A percentile compares a stretch with the other conserved stretches of the same genome.
Evolutionary conservation across 371 early-diverging fungal genomes (phyloP).

Genomic region (Rhizopus arrhizus): DNA sequence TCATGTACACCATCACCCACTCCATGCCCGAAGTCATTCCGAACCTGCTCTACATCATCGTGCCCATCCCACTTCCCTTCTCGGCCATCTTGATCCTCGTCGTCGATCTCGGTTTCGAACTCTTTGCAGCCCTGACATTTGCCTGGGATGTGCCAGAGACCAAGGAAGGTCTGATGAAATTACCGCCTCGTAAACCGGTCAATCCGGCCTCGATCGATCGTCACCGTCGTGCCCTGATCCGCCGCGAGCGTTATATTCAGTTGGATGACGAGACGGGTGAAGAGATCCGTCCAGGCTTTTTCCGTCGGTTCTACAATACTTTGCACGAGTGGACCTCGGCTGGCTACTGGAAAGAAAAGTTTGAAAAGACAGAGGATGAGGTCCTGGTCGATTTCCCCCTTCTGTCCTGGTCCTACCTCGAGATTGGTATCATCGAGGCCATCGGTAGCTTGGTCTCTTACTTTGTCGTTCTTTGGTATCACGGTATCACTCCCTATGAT

Average conservation of each 20-base stretch:
- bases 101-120: constrained; percentile 93
- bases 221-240: constrained; percentile 56
- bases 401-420: constrained; percentile 85
- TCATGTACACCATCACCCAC: constrained; percentile 91
- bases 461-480: constrained; percentile 70
- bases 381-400: constrained; percentile 83
- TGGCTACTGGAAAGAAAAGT: constrained; percentile 64
- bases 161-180: constrained; percentile 77
- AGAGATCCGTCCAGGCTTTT: constrained; percentile 34
- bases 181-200: constrained; percentile 90
- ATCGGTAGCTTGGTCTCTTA: constrained; percentile 74
- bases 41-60: constrained; percentile 80
- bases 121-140: constrained; percentile 83
- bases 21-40: constrained; percentile 84
- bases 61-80: constrained; percentile 87
- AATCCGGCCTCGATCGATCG: constrained; percentile 71
- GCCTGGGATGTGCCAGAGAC: constrained; percentile 94
- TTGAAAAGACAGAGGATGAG: constrained; percentile 78
- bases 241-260: constrained; percentile 45
- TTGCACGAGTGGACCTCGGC: constrained; percentile 53
- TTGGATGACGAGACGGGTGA: constrained; percentile 53
- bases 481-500: constrained; percentile 57
- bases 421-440: constrained; percentile 80
- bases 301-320: constrained; percentile 29
- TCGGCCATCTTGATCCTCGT: constrained; percentile 84